phyloP scores from a whole-genome alignment of 257 asterid species.

The Solanum habrochaites region DNA sequence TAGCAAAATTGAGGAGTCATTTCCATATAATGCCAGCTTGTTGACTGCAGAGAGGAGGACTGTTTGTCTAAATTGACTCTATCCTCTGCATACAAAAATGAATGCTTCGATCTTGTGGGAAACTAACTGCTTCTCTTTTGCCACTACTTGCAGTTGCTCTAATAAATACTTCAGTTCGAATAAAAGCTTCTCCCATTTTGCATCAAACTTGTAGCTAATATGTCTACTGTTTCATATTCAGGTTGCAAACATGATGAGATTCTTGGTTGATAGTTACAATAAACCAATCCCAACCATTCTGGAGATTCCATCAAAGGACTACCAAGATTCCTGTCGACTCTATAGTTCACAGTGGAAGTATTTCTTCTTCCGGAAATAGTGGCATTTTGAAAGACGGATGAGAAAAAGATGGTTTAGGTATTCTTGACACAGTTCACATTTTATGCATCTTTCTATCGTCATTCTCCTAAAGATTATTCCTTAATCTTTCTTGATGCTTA shows the following conservation, averaged over 20 bases:
- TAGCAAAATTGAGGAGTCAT: too few species aligned
- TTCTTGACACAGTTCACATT: neutral
- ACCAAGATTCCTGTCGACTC: too few species aligned
- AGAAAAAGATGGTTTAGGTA: neutral
- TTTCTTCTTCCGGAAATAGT: constrained; percentile 58
- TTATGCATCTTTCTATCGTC: neutral
- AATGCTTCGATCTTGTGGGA: neutral
- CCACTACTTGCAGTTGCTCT: neutral
- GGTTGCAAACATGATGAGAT: constrained; percentile 84
- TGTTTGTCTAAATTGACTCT: too few species aligned
- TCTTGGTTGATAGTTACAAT: constrained; percentile 77
- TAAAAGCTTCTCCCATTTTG: neutral
- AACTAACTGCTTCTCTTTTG: neutral
- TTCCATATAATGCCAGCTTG: too few species aligned
- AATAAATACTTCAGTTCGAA: neutral
- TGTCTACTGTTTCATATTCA: constrained; percentile 2
- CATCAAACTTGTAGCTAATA: too few species aligned
- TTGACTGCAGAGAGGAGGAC: too few species aligned
- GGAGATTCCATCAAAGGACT: constrained; percentile 94
- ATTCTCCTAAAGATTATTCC: neutral
- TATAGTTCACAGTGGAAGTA: constrained; percentile 62
- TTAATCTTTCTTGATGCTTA: neutral
- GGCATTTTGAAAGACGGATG: constrained; percentile 56
- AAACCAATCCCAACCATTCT: constrained; percentile 79
- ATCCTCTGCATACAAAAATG: too few species aligned